phyloP scores from a whole-genome alignment of 352 stramenopile genomes.

The Globisporangium mamillatum region DNA sequence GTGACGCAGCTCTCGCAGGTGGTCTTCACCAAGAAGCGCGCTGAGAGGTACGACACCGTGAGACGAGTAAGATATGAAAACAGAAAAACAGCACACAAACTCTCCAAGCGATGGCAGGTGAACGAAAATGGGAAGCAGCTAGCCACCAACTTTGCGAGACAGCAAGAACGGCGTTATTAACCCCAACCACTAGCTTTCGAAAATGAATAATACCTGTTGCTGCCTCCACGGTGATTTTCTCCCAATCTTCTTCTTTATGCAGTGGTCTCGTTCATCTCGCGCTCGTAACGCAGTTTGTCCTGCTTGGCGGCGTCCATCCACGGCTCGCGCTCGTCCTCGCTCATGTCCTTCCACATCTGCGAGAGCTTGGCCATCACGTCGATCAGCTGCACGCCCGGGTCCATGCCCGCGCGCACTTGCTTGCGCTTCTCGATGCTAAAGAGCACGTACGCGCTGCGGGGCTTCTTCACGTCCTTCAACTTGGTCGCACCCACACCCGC shows the following conservation, averaged over 20 bases:
- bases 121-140: neutral
- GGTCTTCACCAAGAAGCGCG: conserved; percentile 79
- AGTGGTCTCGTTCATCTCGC: conserved; percentile 67
- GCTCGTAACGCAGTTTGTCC: conserved; percentile 64
- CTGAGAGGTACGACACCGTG: conserved; percentile 67
- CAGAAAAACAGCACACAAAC: neutral
- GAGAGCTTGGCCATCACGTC: conserved; percentile 60
- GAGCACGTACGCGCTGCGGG: conserved; percentile 65
- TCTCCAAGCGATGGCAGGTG: neutral
- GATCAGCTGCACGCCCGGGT: conserved; percentile 42
- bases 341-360: conserved; percentile 59
- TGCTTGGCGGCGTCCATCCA: conserved; percentile 60
- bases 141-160: neutral
- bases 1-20: conserved; percentile 81
- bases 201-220: conserved; percentile 4
- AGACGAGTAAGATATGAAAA: conserved; percentile 32
- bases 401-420: conserved; percentile 46
- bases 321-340: conserved; percentile 42
- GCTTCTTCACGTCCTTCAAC: conserved; percentile 32
- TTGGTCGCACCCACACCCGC: neutral
- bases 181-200: neutral
- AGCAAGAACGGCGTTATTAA: conserved; percentile 4
- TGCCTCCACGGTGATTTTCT: neutral
- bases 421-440: conserved; percentile 62
- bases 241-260: conserved; percentile 19